Conservation (phyloP, 169 alveolate species). For the Theileria sp. region DNA sequence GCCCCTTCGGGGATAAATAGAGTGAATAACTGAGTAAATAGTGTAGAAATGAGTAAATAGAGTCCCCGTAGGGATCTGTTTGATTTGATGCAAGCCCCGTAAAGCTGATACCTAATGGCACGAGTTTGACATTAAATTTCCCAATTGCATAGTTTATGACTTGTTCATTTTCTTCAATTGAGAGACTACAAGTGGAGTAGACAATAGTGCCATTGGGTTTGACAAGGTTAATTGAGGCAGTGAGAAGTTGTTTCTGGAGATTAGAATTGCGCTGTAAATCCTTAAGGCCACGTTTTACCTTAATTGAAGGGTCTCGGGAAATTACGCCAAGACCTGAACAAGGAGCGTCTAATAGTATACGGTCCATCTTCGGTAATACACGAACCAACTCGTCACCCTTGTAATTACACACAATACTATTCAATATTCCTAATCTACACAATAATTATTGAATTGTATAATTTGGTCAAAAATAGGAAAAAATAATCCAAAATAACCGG, state of each 20-base stretch:
- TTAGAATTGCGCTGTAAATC: constrained; percentile 91
- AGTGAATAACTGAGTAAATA: no score
- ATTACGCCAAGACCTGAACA: constrained; percentile 96
- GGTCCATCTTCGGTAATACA: constrained; percentile 86
- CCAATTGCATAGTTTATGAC: constrained; percentile 92
- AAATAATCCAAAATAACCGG: neutral
- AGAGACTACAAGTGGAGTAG: constrained; percentile 95
- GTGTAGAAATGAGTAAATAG: no score
- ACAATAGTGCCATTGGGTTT: constrained; percentile 93
- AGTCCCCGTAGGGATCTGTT: no score
- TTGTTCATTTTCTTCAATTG: constrained; percentile 96
- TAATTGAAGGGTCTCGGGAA: constrained; percentile 91
- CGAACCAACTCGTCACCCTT: constrained; percentile 89
- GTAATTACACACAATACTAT: constrained; percentile 88
- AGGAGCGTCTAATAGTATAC: constrained; percentile 94
- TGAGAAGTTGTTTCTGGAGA: constrained; percentile 90
- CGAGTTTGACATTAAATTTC: constrained; percentile 85
- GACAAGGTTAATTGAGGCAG: constrained; percentile 91
- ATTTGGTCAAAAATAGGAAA: neutral
- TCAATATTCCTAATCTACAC: constrained; percentile 90
- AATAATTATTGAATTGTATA: neutral
- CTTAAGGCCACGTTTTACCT: constrained; percentile 84
- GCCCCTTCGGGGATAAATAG: neutral
- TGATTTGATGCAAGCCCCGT: no score
- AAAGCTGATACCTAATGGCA: constrained; percentile 49